A percentile compares a stretch with the other conserved stretches of the same genome.
Evolutionary conservation across 2,329 filamentous ascomycete species (phyloP).

Genomic region (Elsinoe necatrix): DNA sequence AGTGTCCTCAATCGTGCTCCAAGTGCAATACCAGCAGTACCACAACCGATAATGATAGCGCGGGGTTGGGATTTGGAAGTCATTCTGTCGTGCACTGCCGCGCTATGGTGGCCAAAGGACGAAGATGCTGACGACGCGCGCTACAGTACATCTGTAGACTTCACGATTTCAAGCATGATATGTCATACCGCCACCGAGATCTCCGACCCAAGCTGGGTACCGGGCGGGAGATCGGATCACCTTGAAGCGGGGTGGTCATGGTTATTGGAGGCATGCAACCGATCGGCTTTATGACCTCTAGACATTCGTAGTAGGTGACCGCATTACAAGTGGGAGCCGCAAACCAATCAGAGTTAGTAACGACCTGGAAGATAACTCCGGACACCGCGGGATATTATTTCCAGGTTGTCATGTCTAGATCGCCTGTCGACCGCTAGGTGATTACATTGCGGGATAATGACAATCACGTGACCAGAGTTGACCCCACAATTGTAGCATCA

Average conservation of each 20-base stretch:
- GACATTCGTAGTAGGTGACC: background rate
- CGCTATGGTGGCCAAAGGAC: background rate
- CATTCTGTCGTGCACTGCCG: background rate
- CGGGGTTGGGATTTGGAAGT: slow-evolving; percentile 6
- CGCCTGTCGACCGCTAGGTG: no score
- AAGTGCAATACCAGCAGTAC: slow-evolving; percentile 13
- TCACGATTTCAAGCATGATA: background rate
- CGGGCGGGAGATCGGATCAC: background rate
- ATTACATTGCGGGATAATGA: no score
- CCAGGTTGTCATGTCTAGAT: no score
- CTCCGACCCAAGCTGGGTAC: background rate
- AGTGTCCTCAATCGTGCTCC: background rate
- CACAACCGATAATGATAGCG: slow-evolving; percentile 14
- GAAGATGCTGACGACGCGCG: no score
- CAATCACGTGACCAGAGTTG: no score
- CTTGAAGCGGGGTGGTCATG: background rate
- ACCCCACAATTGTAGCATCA: no score
- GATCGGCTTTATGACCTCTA: background rate
- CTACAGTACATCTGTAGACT: no score
- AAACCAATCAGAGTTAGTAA: no score
- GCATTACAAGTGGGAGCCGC: no score
- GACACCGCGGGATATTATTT: no score
- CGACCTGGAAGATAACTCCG: no score
- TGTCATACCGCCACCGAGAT: background rate
- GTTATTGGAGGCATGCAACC: background rate